Evolutionary conservation across 1,284 basidiomycete genomes (phyloP).

Genomic region (Waitea zeae): DNA sequence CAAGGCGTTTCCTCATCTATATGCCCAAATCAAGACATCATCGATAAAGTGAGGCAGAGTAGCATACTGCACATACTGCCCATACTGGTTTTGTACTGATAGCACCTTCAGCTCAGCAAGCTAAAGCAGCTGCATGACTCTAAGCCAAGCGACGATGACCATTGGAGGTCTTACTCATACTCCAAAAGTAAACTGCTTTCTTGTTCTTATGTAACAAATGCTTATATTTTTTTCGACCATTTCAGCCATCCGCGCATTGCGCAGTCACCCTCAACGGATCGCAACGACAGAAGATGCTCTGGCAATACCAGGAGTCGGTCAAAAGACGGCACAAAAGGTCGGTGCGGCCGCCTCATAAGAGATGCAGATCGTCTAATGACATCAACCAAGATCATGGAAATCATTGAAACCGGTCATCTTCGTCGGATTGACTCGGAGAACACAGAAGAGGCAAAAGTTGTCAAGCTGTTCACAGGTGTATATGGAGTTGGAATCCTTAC

Average conservation of each 20-base stretch:
- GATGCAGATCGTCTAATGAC: neutral
- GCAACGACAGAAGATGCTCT: conserved; percentile 43
- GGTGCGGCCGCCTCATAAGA: conserved; percentile 4
- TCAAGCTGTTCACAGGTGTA: conserved; percentile 51
- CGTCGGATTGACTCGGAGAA: conserved; percentile 41
- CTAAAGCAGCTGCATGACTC: conserved; percentile 41
- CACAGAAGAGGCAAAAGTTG: conserved; percentile 37
- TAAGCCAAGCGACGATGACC: conserved; percentile 36
- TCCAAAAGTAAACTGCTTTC: conserved; percentile 29
- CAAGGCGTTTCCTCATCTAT: conserved; percentile 8
- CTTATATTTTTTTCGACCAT: neutral
- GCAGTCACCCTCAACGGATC: conserved; percentile 42
- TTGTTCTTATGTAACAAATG: conserved; percentile 1
- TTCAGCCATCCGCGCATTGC: conserved; percentile 37
- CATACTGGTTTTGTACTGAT: neutral
- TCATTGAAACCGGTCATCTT: conserved; percentile 50
- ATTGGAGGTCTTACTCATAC: conserved; percentile 44
- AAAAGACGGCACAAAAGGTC: conserved; percentile 63
- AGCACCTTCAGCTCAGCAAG: conserved; percentile 33
- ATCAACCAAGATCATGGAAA: conserved; percentile 50
- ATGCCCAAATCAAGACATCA: conserved; percentile 46
- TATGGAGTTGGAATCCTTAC: conserved; percentile 59
- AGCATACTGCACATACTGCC: neutral
- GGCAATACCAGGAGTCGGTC: conserved; percentile 48
- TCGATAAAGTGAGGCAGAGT: conserved; percentile 50